These are phyloP conservation scores for Linnemannia schmuckeri DNA, from an alignment of 192 early-diverging fungal species.

Conservation along the genomic window DNA sequence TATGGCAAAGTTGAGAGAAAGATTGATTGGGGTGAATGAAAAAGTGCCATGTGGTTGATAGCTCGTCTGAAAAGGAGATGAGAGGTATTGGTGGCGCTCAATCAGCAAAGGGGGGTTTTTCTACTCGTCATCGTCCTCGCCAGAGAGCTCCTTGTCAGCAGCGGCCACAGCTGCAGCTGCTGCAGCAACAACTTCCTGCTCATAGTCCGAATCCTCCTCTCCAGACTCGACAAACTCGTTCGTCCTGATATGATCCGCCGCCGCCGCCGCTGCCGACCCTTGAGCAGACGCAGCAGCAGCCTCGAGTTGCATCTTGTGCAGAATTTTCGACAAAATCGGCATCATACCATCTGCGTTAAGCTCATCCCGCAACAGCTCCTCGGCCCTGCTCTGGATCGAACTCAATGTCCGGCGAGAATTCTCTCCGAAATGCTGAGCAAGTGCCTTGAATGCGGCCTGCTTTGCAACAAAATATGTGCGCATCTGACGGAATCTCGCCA, in stretches of 20 bases:
- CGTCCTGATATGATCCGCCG: background rate
- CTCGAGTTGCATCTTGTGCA: background rate
- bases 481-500: conserved; percentile 2
- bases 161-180: background rate
- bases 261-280: background rate
- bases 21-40: background rate
- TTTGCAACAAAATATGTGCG: background rate
- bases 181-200: background rate
- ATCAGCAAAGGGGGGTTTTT: background rate
- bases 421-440: background rate
- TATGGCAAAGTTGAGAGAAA: background rate
- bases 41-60: background rate
- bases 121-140: conserved; percentile 20
- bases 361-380: conserved; percentile 14
- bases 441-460: background rate
- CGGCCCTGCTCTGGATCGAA: conserved; percentile 4
- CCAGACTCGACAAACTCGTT: background rate
- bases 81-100: background rate
- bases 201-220: background rate
- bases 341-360: background rate
- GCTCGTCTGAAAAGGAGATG: background rate
- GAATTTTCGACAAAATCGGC: background rate
- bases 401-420: background rate
- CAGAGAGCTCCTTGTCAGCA: background rate
- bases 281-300: background rate